Evolutionary conservation across 352 stramenopile genomes (phyloP).

Genomic region (Achlya hypogyna): DNA sequence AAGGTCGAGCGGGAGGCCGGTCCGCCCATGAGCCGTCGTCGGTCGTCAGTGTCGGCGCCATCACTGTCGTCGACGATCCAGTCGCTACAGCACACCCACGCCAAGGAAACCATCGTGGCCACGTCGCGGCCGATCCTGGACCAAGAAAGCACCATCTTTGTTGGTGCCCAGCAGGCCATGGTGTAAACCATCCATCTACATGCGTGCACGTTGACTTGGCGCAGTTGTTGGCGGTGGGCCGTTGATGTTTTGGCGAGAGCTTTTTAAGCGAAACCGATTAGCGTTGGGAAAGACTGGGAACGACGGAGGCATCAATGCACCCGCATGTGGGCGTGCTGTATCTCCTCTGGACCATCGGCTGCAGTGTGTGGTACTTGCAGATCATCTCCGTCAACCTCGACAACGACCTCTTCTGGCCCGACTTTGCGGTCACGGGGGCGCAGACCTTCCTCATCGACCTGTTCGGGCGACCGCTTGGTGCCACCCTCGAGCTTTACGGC

Average conservation of each 20-base stretch:
- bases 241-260: too few species aligned
- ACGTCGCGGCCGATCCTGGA: constrained; percentile 47
- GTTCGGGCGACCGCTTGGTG: background rate
- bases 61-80: constrained; percentile 79
- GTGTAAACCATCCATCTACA: constrained; percentile 34
- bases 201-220: too few species aligned
- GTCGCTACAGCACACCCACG: constrained; percentile 65
- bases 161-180: constrained; percentile 69
- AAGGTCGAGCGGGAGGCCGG: constrained; percentile 26
- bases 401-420: background rate
- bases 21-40: constrained; percentile 49
- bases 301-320: too few species aligned
- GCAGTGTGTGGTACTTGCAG: background rate
- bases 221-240: too few species aligned
- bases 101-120: constrained; percentile 31
- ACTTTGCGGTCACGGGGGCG: background rate
- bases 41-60: constrained; percentile 80
- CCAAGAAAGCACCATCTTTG: constrained; percentile 49
- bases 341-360: background rate
- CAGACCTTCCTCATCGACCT: background rate
- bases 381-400: background rate
- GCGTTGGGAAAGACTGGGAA: too few species aligned
- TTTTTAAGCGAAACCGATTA: too few species aligned
- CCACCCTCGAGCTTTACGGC: background rate
- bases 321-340: too few species aligned